phyloP scores from a whole-genome alignment of 345 rosid species.

The Citrus medica region DNA sequence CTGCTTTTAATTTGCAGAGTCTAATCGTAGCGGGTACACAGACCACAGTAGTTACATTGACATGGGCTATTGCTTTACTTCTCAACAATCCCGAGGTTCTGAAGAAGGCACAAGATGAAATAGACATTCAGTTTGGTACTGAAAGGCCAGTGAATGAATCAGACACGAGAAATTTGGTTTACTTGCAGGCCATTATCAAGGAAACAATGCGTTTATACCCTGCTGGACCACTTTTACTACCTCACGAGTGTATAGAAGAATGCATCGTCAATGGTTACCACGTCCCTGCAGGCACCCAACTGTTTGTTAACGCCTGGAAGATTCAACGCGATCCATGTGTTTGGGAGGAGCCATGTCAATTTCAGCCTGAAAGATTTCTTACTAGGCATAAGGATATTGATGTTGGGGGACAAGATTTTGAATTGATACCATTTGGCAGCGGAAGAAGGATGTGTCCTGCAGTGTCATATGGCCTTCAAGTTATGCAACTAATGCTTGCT shows the following conservation, averaged over 20 bases:
- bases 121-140: neutral
- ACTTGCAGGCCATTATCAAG: neutral
- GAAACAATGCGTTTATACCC: neutral
- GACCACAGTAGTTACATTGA: neutral
- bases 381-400: neutral
- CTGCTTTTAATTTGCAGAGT: neutral
- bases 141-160: neutral
- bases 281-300: neutral
- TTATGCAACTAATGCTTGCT: neutral
- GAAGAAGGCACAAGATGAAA: neutral
- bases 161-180: neutral
- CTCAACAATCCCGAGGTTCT: neutral
- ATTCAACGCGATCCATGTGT: neutral
- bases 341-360: neutral
- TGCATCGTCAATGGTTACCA: neutral
- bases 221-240: neutral
- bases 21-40: neutral
- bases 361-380: neutral
- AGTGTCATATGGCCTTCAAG: neutral
- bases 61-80: neutral
- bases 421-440: neutral
- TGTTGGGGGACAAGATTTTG: neutral
- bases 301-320: neutral
- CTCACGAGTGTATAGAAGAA: neutral
- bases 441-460: neutral